A percentile compares a stretch with the other conserved stretches of the same genome.
Conservation (phyloP, 2,329 filamentous ascomycete species). For the Metarhizium sp. region DNA sequence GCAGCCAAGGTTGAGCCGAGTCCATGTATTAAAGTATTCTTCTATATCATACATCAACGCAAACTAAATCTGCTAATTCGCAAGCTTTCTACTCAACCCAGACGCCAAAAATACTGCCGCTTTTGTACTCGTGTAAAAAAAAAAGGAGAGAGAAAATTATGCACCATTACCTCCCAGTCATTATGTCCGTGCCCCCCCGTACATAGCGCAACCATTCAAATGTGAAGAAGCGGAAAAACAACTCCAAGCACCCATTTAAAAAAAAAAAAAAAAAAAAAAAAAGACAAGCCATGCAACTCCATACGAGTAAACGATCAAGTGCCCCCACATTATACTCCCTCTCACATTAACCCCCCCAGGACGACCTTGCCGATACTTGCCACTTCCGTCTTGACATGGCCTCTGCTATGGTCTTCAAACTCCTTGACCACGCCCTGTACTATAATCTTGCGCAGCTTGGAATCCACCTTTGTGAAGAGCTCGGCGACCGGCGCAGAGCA, state of each 20-base stretch:
- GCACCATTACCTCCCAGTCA: too few relatives aligned
- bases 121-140: too few relatives aligned
- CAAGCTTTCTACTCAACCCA: too few relatives aligned
- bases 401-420: slow-evolving; percentile 80
- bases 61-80: too few relatives aligned
- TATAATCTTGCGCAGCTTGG: slow-evolving; percentile 77
- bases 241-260: neutral
- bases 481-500: slow-evolving; percentile 67
- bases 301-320: neutral
- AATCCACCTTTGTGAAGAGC: slow-evolving; percentile 82
- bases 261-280: neutral
- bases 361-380: slow-evolving; percentile 83
- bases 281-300: neutral
- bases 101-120: too few relatives aligned
- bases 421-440: slow-evolving; percentile 81
- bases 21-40: too few relatives aligned
- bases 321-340: neutral
- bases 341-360: slow-evolving; percentile 69
- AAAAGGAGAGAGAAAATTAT: too few relatives aligned
- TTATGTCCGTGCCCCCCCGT: too few relatives aligned
- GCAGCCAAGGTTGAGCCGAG: too few relatives aligned
- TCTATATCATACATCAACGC: too few relatives aligned
- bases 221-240: neutral
- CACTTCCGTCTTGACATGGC: slow-evolving; percentile 69
- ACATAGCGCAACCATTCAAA: too few relatives aligned